Evolutionary conservation across 768 basidiomycete genomes (phyloP), one percentile per base, ranked within the genome.

Genomic region (Rhizopogon vulgaris): DNA sequence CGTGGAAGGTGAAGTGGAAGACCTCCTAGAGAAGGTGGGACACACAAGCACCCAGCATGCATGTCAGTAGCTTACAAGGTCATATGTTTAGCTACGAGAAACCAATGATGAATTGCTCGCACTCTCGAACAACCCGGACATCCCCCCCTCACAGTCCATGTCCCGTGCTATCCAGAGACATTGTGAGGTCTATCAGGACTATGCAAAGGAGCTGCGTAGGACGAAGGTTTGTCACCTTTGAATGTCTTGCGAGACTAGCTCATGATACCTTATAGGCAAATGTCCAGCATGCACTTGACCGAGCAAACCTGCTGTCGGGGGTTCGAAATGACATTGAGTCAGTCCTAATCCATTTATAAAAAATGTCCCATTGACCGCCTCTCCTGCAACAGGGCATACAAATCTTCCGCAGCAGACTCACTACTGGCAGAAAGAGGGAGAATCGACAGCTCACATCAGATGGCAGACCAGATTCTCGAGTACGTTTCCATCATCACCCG

Each of bases 321-420:
- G 94, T 98, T 3, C 79, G 94, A 57, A 93, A 94, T 59, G 96
- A 99, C 60, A 98, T 98, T 58, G 92, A 93, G 94, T 95, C 60
- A 41, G 85, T 69, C 28, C 32, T 15, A 12, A 24, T 34, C 9
- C 32, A 24, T 22, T 34, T 5, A 9, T 5, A 9, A 2, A 46
- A 24, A 5, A n/a, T n/a, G 9, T 34, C 45, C 18, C 18, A 27
- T 34, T 24, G 8, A 32, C 8, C 14, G 15, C 18, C 30, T 36
- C 18, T 37, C 41, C 22, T 42, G 45, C 25, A 30, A 15, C 58
- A 96, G 94, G 56, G 88, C 93, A 37, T 94, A 94, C 71, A 94
- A 94, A 67, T 88, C 91, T 6, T 87, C 90, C 15, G 80, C 87
- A 12, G 84, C 90, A 1, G 96, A 98, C 58, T 81, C 90, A 6